phyloP scores from a whole-genome alignment of 1,139 yeast genomes.

The Suhomyces yuchorum region DNA sequence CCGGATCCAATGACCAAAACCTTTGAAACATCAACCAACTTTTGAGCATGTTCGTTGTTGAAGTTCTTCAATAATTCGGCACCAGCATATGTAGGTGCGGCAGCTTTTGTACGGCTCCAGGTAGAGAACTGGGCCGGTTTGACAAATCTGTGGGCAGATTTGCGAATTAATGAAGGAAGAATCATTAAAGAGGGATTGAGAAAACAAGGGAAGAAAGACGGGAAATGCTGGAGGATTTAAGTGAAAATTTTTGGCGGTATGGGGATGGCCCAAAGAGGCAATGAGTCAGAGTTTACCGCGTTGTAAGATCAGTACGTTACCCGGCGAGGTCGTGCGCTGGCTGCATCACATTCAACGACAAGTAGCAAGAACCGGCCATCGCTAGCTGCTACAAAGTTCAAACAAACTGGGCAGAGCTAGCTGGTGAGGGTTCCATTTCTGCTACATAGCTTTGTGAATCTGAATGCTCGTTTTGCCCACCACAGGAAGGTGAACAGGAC shows the following conservation, averaged over 20 bases:
- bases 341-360: background rate
- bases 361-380: background rate
- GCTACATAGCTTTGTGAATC: too few relatives aligned
- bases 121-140: slow-evolving; percentile 12
- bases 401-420: too few relatives aligned
- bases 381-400: too few relatives aligned
- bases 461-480: too few relatives aligned
- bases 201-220: slow-evolving; percentile 5
- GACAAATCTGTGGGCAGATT: slow-evolving; percentile 8
- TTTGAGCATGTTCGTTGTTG: slow-evolving; percentile 49
- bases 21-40: slow-evolving; percentile 81
- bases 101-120: slow-evolving; percentile 11
- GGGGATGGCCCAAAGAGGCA: slow-evolving; percentile 32
- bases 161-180: slow-evolving; percentile 8
- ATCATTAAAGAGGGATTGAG: slow-evolving; percentile 8
- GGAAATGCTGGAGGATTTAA: slow-evolving; percentile 10
- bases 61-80: slow-evolving; percentile 52
- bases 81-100: slow-evolving; percentile 49
- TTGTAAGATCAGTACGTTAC: slow-evolving; percentile 37
- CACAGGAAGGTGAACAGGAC: background rate
- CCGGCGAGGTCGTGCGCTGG: slow-evolving; percentile 17
- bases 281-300: slow-evolving; percentile 43
- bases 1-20: slow-evolving; percentile 97
- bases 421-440: background rate
- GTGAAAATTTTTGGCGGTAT: slow-evolving; percentile 16